phyloP scores from a whole-genome alignment of 352 stramenopile genomes.

The Peronosclerospora sorghi region DNA sequence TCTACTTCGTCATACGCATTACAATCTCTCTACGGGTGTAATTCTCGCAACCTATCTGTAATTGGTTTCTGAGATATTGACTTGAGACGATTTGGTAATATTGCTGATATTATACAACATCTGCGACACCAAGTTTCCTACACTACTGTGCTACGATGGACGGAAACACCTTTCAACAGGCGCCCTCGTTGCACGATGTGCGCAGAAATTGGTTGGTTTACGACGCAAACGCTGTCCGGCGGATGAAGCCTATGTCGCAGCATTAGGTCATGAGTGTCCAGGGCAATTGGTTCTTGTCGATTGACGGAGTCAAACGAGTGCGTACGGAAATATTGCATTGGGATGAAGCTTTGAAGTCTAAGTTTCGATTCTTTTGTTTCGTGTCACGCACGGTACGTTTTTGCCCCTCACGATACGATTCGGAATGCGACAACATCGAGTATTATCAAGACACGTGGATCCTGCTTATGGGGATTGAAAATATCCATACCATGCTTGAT shows the following conservation, averaged over 20 bases:
- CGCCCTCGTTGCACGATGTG: slow-evolving; percentile 86
- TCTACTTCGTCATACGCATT: too few relatives aligned
- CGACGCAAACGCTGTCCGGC: slow-evolving; percentile 83
- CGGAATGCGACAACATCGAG: slow-evolving; percentile 28
- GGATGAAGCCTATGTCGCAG: slow-evolving; percentile 82
- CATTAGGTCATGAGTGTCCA: slow-evolving; percentile 43
- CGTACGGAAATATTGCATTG: slow-evolving; percentile 72
- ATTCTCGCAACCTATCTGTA: too few relatives aligned
- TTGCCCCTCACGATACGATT: neutral
- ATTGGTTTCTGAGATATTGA: too few relatives aligned
- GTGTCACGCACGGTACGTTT: neutral
- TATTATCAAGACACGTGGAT: slow-evolving; percentile 77
- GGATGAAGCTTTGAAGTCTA: slow-evolving; percentile 82
- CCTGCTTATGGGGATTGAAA: slow-evolving; percentile 85
- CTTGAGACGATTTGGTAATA: too few relatives aligned
- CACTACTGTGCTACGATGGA: too few relatives aligned
- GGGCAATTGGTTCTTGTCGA: slow-evolving; percentile 69
- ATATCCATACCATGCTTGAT: slow-evolving; percentile 89
- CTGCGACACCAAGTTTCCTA: too few relatives aligned
- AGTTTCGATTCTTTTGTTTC: slow-evolving; percentile 5
- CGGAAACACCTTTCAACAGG: too few relatives aligned
- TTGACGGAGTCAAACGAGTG: slow-evolving; percentile 77
- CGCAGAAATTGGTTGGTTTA: slow-evolving; percentile 92
- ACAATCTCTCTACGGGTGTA: too few relatives aligned
- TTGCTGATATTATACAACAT: too few relatives aligned